Conservation (phyloP, 2,329 filamentous ascomycete genomes). For the Leptographium radiaticola region DNA sequence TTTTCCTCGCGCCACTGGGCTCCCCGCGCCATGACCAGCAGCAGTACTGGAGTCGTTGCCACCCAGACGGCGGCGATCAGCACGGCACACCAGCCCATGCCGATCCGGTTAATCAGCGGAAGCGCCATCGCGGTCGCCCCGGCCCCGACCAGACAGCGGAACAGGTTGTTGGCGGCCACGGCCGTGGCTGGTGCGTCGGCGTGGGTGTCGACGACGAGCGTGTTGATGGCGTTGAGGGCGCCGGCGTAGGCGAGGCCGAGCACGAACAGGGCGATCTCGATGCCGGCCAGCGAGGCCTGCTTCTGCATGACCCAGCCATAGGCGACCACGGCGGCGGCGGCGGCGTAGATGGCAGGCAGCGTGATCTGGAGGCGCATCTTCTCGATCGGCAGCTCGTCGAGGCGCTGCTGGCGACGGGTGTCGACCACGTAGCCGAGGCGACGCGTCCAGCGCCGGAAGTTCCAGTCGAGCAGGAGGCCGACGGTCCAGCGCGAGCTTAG, state of each 20-base stretch:
- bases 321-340: constrained; percentile 21
- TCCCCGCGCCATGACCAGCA: too few relatives aligned
- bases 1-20: too few relatives aligned
- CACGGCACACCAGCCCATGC: constrained; percentile 7
- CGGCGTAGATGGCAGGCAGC: constrained; percentile 23
- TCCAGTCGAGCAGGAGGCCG: constrained; percentile 45
- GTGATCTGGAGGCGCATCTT: constrained; percentile 21
- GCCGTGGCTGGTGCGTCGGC: constrained; percentile 11
- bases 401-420: constrained; percentile 24
- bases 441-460: constrained; percentile 35
- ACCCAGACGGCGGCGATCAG: too few relatives aligned
- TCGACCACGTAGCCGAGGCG: background rate
- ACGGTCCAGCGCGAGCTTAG: constrained; percentile 21
- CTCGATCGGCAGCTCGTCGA: constrained; percentile 24
- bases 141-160: constrained; percentile 15
- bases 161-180: constrained; percentile 14
- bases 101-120: constrained; percentile 14
- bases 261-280: constrained; percentile 25
- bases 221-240: constrained; percentile 26
- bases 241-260: constrained; percentile 23
- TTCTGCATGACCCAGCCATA: constrained; percentile 30
- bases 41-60: too few relatives aligned
- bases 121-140: constrained; percentile 14
- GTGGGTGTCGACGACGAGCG: constrained; percentile 29
- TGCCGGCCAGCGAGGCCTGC: constrained; percentile 23